Percentiles rank a stretch among this genome's conserved stretches.
phyloP scores from a whole-genome alignment of 192 early-diverging fungal species.

The Mortierella hygrophila region DNA sequence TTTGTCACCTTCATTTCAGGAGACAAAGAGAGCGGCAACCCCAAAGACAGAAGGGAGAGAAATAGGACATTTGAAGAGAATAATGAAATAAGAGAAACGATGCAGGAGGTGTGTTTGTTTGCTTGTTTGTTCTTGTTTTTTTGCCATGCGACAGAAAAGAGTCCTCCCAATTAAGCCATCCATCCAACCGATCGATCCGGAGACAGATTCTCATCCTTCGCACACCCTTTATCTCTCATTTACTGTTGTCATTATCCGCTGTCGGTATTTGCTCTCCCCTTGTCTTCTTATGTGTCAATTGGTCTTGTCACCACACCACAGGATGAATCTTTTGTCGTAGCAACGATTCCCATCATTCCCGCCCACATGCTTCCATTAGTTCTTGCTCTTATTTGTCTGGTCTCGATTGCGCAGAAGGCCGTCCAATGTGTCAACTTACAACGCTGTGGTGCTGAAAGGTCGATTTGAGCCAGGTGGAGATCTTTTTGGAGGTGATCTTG shows the following conservation, averaged over 20 bases:
- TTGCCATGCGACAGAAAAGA: not conserved
- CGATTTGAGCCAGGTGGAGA: conserved; percentile 46
- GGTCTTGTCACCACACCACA: too few relatives aligned
- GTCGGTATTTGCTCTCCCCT: not conserved
- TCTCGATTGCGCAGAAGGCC: too few relatives aligned
- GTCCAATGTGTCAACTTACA: conserved; percentile 20
- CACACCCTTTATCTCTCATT: not conserved
- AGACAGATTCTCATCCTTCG: conserved; percentile 1
- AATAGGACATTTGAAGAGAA: not conserved
- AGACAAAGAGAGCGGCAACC: not conserved
- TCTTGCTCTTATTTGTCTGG: not conserved
- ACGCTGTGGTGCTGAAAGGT: conserved; percentile 27
- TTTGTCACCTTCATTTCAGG: not conserved
- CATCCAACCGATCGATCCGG: not conserved
- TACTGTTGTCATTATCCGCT: not conserved
- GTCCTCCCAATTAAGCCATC: not conserved
- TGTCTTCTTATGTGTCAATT: too few relatives aligned
- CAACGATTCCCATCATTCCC: not conserved
- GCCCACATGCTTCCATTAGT: not conserved
- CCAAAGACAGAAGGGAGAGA: conserved; percentile 3
- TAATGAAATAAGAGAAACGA: not conserved
- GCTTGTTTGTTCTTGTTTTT: not conserved
- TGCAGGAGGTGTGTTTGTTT: not conserved
- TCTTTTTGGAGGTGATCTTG: conserved; percentile 55
- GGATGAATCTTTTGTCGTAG: too few relatives aligned